Evolutionary conservation across 176 grass and related monocot species (phyloP).

Genomic region (Carex kokanica): DNA sequence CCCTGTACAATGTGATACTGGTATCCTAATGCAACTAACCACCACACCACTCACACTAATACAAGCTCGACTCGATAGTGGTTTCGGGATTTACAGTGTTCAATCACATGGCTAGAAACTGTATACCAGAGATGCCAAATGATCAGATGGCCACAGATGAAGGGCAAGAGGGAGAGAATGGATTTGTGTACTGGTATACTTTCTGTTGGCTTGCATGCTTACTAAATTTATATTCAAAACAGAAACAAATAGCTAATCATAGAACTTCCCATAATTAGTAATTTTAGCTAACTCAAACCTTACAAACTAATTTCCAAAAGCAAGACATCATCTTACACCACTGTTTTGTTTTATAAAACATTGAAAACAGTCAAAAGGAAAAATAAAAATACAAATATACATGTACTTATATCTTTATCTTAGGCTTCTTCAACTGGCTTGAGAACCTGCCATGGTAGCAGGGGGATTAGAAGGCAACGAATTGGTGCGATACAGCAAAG

Average conservation of each 20-base stretch:
- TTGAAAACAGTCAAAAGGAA: not conserved
- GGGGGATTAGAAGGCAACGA: not conserved
- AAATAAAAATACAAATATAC: not conserved
- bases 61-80: not conserved
- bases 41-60: not conserved
- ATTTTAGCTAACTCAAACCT: not conserved
- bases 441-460: not conserved
- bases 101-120: not conserved
- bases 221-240: not conserved
- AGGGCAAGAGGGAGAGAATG: not conserved
- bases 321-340: not conserved
- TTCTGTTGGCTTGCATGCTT: no score
- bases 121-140: not conserved
- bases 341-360: not conserved
- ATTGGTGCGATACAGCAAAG: constrained; percentile 12
- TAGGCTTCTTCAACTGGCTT: constrained; percentile 2
- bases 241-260: no score
- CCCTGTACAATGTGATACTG: not conserved
- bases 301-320: not conserved
- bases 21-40: not conserved
- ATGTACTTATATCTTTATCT: not conserved
- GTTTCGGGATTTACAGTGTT: not conserved
- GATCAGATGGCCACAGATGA: not conserved
- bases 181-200: not conserved
- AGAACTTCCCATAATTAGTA: no score